Percentiles rank a stretch among this genome's conserved stretches.
Evolutionary conservation across 176 grass and related monocot genomes (phyloP).

Genomic region (Pontederia paniculata): DNA sequence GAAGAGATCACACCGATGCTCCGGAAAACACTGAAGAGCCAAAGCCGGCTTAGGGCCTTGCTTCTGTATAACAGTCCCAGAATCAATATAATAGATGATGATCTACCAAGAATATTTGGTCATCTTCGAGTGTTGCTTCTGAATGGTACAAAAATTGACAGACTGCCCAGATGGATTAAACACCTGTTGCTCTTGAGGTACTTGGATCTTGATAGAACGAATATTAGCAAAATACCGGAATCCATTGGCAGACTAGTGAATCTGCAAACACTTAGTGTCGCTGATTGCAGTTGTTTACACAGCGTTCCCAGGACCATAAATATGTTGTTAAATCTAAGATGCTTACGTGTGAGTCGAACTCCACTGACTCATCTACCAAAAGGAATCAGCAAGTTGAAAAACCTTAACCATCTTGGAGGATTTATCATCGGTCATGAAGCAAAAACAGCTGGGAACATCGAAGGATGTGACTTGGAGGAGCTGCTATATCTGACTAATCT

Average conservation of each 20-base stretch:
- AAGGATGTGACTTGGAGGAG: conserved; percentile 56
- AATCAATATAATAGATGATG: conserved; percentile 42
- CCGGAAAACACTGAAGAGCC: conserved; percentile 50
- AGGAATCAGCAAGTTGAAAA: conserved; percentile 43
- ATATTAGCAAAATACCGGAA: conserved; percentile 43
- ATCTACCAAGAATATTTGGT: conserved; percentile 27
- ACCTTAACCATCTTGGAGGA: conserved; percentile 55
- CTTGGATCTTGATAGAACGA: conserved; percentile 61
- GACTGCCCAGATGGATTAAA: conserved; percentile 48
- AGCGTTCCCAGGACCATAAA: conserved; percentile 56
- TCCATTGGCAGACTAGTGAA: conserved; percentile 63
- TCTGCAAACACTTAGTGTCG: conserved; percentile 55
- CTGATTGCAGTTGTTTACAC: conserved; percentile 39
- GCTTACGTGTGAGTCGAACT: conserved; percentile 43
- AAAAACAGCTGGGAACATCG: not conserved
- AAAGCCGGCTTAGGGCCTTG: conserved; percentile 56
- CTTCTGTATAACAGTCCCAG: conserved; percentile 40
- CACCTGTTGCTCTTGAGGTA: conserved; percentile 63
- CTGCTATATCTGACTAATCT: conserved; percentile 46
- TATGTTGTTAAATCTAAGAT: conserved; percentile 43
- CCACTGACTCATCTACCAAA: conserved; percentile 50
- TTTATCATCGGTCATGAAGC: conserved; percentile 47
- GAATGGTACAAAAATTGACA: conserved; percentile 35
- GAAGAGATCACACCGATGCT: conserved; percentile 33
- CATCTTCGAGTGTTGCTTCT: conserved; percentile 52